Evolutionary conservation across 108 stramenopile species (phyloP), one percentile per base, ranked within the genome.

Genomic region (Poteriospumella lacustris): DNA sequence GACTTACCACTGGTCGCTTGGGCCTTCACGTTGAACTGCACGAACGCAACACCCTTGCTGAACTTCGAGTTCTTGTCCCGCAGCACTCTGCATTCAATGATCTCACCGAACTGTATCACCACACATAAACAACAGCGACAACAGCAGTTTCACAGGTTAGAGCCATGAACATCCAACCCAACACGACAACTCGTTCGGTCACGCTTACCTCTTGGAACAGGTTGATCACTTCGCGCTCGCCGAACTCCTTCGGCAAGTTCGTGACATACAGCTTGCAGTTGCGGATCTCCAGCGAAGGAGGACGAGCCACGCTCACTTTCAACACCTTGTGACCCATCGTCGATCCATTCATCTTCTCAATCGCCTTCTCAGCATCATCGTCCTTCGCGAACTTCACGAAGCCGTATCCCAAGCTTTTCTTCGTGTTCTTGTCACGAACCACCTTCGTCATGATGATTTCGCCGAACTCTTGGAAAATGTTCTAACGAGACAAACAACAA

Each of bases 251-350:
- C 26, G 83, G 83, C 39, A 83, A 19, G 70, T 83, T 79, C 31
- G 81, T 83, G 26, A 83, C 81, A 38, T 83, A 83, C 12, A 83
- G 68, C 78, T 83, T 83, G 2, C 78, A 82, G 77, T 83, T 83
- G 38, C 81, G 76, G 29, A 82, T 79, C 31, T 83, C 81, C 19
- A 36, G 69, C 12, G 83, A 83, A 1, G 83, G 78, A 0, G 83
- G 83, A 24, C 83, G 68, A 36, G 83, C 83, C 1, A 83, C 44
- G 42, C 81, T 62, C 58, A 80, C 84, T 78, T 83, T 82, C 77
- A 85, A 69, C 40, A 78, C 77, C 67, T 85, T 85, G n/a, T 77
- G 42, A 33, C 77, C 84, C 2, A 85, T 78, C 24, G 52, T 56
- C 58, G 79, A 40, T 39, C 84, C 84, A 75, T 85, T 83, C 38